These are phyloP conservation scores for Nigrospora sphaerica DNA, from an alignment of 2,329 filamentous ascomycete species.

Conservation along the genomic window DNA sequence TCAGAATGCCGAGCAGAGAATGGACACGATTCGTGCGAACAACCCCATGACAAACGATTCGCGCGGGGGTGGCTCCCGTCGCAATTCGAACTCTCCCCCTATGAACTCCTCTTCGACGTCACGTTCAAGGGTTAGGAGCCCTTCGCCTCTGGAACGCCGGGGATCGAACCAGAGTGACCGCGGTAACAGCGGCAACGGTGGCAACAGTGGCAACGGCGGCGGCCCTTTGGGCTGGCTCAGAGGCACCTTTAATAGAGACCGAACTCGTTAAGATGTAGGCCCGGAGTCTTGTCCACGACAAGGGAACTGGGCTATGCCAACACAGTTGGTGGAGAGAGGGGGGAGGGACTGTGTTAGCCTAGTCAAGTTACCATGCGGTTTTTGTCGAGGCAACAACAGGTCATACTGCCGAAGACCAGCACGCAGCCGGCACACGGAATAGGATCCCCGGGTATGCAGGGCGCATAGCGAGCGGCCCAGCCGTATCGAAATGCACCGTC, in stretches of 20 bases:
- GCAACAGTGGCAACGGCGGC: constrained; percentile 27
- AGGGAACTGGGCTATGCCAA: too few relatives aligned
- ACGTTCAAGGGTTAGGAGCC: constrained; percentile 15
- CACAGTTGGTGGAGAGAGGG: too few relatives aligned
- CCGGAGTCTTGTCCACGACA: too few relatives aligned
- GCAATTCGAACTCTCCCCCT: constrained; percentile 18
- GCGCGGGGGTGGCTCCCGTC: constrained; percentile 7
- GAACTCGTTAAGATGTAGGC: neutral
- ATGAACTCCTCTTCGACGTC: constrained; percentile 9
- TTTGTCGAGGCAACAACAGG: too few relatives aligned
- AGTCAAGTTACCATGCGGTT: too few relatives aligned
- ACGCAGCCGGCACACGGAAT: too few relatives aligned
- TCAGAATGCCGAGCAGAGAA: constrained; percentile 11
- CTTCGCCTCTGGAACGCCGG: constrained; percentile 15
- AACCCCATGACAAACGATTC: constrained; percentile 6
- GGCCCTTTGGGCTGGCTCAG: constrained; percentile 37
- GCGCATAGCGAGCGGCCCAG: too few relatives aligned
- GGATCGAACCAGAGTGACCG: constrained; percentile 19
- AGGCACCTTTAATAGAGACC: constrained; percentile 27
- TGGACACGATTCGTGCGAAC: constrained; percentile 12
- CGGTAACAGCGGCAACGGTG: constrained; percentile 24
- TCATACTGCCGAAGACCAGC: too few relatives aligned
- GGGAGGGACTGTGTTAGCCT: too few relatives aligned
- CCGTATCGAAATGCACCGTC: too few relatives aligned
- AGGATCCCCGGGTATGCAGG: too few relatives aligned